Conservation (phyloP, 2,329 filamentous ascomycete genomes). For the Pseudopyrenochaeta lycopersici region DNA sequence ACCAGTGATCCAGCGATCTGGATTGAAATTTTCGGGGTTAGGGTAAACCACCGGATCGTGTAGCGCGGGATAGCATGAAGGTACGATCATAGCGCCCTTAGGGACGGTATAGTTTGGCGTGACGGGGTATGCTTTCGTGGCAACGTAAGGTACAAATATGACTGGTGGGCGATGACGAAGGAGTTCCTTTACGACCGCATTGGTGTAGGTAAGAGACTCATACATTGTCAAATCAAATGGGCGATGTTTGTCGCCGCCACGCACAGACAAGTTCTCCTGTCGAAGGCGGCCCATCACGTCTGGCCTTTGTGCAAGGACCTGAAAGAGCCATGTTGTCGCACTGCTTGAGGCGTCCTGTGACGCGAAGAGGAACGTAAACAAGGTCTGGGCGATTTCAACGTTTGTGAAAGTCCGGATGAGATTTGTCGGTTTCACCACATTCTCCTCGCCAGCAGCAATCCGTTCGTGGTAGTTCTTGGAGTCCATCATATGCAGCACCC, state of each 20-base stretch:
- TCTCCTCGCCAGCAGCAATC: constrained; percentile 72
- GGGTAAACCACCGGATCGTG: constrained; percentile 92
- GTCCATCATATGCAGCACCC: constrained; percentile 86
- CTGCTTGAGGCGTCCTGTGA: constrained; percentile 96
- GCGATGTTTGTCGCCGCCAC: constrained; percentile 75
- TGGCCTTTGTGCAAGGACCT: constrained; percentile 87
- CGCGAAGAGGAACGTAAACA: constrained; percentile 95
- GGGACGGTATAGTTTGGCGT: constrained; percentile 84
- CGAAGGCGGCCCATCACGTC: constrained; percentile 87
- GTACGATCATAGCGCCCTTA: constrained; percentile 94
- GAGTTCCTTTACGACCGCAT: constrained; percentile 76
- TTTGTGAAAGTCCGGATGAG: constrained; percentile 85
- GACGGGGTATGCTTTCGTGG: constrained; percentile 93
- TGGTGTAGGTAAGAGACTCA: constrained; percentile 86
- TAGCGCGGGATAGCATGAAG: constrained; percentile 85
- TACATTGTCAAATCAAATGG: constrained; percentile 82
- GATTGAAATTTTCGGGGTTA: constrained; percentile 86
- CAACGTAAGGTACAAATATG: constrained; percentile 92
- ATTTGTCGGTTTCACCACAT: constrained; percentile 80
- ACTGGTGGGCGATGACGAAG: constrained; percentile 89
- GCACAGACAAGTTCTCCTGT: constrained; percentile 81
- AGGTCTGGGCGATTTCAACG: constrained; percentile 87
- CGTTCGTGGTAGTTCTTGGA: constrained; percentile 82
- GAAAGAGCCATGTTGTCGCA: constrained; percentile 92
- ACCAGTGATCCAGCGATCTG: constrained; percentile 88